Percentiles rank a stretch among this genome's conserved stretches.
These are phyloP conservation scores for Trifolium pratense DNA, from an alignment of 306 rosid genomes.

Conservation along the genomic window DNA sequence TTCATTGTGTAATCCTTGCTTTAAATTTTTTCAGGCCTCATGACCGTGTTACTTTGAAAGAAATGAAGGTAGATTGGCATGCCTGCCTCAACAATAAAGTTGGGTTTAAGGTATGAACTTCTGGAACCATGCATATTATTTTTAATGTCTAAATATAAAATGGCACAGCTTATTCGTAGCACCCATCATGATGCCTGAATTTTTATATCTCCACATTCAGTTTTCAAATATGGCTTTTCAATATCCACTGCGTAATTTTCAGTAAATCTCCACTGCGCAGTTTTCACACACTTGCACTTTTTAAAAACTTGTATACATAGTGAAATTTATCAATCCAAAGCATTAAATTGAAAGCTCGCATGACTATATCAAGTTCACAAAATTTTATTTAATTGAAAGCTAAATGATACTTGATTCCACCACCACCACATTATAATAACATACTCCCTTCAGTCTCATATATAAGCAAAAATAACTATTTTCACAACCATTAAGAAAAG, in stretches of 20 bases:
- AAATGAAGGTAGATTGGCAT: conserved; percentile 94
- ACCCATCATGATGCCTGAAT: conserved; percentile 25
- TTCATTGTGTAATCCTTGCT: conserved; percentile 32
- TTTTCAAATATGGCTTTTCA: conserved; percentile 21
- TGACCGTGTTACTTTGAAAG: conserved; percentile 89
- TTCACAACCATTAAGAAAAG: too few relatives aligned
- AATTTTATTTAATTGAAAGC: background rate
- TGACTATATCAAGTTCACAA: conserved; percentile 4
- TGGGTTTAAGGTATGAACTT: conserved; percentile 84
- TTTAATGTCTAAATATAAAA: conserved; percentile 15
- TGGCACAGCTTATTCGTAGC: conserved; percentile 19
- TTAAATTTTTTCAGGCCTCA: conserved; percentile 76
- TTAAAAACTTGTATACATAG: background rate
- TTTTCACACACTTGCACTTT: background rate
- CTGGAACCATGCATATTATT: conserved; percentile 16
- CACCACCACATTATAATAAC: background rate
- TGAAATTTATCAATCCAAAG: conserved; percentile 1
- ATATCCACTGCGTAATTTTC: background rate
- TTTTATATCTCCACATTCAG: conserved; percentile 16
- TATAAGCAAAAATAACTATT: too few relatives aligned
- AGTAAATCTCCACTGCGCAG: conserved; percentile 14
- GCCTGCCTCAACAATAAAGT: conserved; percentile 89
- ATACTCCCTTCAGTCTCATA: too few relatives aligned
- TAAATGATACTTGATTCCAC: background rate
- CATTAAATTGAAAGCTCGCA: background rate